These are phyloP conservation scores for Ceratobasidium sp. DNA, from an alignment of 1,284 basidiomycete species.

Conservation along the genomic window DNA sequence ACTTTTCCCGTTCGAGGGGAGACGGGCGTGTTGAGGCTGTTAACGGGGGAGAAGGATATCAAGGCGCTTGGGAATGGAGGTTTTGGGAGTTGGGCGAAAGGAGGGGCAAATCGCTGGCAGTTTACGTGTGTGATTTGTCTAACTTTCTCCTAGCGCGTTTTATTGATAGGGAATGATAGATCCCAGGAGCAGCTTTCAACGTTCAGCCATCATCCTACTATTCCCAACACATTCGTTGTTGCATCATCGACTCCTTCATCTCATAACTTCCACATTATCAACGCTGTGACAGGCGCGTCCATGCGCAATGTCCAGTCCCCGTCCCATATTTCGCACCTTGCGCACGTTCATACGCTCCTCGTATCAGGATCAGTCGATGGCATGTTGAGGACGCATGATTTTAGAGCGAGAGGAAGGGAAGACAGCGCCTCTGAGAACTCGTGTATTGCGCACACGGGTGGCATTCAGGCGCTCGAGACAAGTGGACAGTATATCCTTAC, in stretches of 20 bases:
- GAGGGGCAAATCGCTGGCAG: conserved; percentile 86
- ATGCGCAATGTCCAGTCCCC: conserved; percentile 71
- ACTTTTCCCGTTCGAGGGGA: conserved; percentile 72
- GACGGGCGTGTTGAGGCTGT: conserved; percentile 76
- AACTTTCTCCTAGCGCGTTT: neutral
- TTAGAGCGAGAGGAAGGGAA: conserved; percentile 73
- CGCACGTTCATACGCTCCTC: conserved; percentile 74
- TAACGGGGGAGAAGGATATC: conserved; percentile 81
- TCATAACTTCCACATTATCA: conserved; percentile 76
- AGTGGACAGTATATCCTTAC: conserved; percentile 85
- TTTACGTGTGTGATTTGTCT: conserved; percentile 66
- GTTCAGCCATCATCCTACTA: conserved; percentile 61
- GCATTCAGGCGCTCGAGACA: conserved; percentile 85
- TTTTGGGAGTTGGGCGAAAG: conserved; percentile 81
- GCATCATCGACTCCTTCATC: conserved; percentile 64
- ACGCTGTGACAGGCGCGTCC: conserved; percentile 78
- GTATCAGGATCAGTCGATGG: conserved; percentile 89
- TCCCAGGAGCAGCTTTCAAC: conserved; percentile 56
- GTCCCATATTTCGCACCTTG: conserved; percentile 74
- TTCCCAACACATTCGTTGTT: conserved; percentile 69
- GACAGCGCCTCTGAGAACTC: conserved; percentile 64
- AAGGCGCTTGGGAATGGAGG: conserved; percentile 73
- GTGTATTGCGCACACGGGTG: conserved; percentile 83
- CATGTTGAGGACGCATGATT: conserved; percentile 85
- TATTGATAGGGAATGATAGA: conserved; percentile 51